Conservation (phyloP, 23 red algal species). For the Gracilaria gracilis region DNA sequence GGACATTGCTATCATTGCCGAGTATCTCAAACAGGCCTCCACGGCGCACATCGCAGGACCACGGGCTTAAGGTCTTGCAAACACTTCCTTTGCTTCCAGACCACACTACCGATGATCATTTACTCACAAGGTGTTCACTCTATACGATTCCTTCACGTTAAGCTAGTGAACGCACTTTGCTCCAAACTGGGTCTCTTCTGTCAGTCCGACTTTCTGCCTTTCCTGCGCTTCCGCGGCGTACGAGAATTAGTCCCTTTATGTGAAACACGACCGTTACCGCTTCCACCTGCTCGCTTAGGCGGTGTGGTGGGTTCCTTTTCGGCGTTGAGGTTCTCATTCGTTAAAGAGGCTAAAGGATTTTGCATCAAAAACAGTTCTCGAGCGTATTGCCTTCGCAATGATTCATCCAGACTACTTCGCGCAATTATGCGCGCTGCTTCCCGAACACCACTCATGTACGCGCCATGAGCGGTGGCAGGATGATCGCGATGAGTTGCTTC, state of each 20-base stretch:
- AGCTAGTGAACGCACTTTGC: neutral
- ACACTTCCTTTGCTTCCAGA: no score
- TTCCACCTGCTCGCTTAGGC: neutral
- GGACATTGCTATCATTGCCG: no score
- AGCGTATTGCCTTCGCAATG: slow-evolving; percentile 32
- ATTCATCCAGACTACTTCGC: slow-evolving; percentile 27
- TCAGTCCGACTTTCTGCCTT: neutral
- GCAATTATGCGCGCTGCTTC: slow-evolving; percentile 68
- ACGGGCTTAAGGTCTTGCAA: no score
- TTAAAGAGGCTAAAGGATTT: slow-evolving; percentile 27
- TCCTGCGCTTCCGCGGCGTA: slow-evolving; percentile 14
- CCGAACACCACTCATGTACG: slow-evolving; percentile 87
- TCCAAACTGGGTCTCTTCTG: neutral
- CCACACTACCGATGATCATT: no score
- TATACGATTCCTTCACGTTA: no score
- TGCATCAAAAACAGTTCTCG: slow-evolving; percentile 51
- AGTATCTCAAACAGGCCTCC: no score
- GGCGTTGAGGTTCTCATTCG: neutral
- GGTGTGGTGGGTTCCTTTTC: neutral
- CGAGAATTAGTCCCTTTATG: slow-evolving; percentile 4
- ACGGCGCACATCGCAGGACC: no score
- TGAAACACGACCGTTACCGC: neutral
- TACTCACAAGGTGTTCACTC: no score
- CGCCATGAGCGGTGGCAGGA: slow-evolving; percentile 88
- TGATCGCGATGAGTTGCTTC: slow-evolving; percentile 87